phyloP scores from a whole-genome alignment of 2,329 filamentous ascomycete genomes.

The Leptographium wingfieldii region DNA sequence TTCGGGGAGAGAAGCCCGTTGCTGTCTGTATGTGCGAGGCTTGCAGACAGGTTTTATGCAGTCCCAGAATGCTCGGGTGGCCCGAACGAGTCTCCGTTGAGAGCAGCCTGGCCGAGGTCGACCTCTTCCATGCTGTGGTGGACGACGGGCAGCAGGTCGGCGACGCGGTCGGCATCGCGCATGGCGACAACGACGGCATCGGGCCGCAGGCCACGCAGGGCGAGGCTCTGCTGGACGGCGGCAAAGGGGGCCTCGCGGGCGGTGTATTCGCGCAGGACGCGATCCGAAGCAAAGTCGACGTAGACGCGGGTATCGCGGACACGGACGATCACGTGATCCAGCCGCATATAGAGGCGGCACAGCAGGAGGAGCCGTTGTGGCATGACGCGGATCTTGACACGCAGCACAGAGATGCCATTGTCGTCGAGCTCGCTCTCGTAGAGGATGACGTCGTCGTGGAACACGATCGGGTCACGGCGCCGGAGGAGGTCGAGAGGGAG shows the following conservation, averaged over 20 bases:
- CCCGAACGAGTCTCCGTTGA: background rate
- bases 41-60: too few relatives aligned
- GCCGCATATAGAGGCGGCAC: conserved; percentile 76
- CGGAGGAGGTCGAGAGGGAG: conserved; percentile 83
- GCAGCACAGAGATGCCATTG: conserved; percentile 85
- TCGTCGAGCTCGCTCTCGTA: conserved; percentile 98
- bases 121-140: conserved; percentile 49
- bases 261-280: conserved; percentile 81
- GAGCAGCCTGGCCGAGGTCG: conserved; percentile 7
- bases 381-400: conserved; percentile 88
- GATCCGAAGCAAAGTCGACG: conserved; percentile 68
- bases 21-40: too few relatives aligned
- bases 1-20: background rate
- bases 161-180: conserved; percentile 67
- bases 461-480: conserved; percentile 83
- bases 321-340: conserved; percentile 80
- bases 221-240: conserved; percentile 48
- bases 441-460: conserved; percentile 91
- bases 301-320: conserved; percentile 86
- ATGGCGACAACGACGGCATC: conserved; percentile 67
- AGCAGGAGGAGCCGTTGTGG: conserved; percentile 76
- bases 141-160: conserved; percentile 56
- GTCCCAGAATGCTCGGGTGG: too few relatives aligned
- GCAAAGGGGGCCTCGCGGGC: conserved; percentile 75
- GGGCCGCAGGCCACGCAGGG: conserved; percentile 35